Evolutionary conservation across 2,329 filamentous ascomycete species (phyloP), one percentile per base, ranked within the genome.

Genomic region (Parastagonospora avenae): DNA sequence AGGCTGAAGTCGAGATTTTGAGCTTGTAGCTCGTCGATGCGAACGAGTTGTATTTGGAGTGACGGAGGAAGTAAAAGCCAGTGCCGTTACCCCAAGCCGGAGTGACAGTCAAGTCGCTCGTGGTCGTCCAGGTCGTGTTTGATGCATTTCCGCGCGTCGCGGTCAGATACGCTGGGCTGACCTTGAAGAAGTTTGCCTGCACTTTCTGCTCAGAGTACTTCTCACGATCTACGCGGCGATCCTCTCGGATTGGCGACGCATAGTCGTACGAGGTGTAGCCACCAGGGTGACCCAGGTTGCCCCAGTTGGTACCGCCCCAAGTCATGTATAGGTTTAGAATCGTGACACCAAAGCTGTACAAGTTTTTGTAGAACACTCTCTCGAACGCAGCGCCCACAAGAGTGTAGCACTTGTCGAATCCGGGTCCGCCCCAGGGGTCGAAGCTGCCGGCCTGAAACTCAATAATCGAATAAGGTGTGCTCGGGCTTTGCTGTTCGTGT

Each of bases 241-340:
- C 85, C 65, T 94, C 90, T 1, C 81, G 80, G 45, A 93, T 90
- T 6, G 80, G 76, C 4, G 85, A 79, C 4, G 82, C 81, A 59
- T 85, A 86, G 60, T 87, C 83, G 62, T 86, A 86, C 3, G 78
- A 81, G 0, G 78, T 80, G 59, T 80, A 79, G 7, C 67, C 77
- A 35, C 85, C 86, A 8, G 86, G 80, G 58, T 91, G 84, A 0
- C 89, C 67, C 0, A 72, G 54, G 16, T 73, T 92, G 0, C 90
- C 90, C 90, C 90, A 93, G 67, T 93, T 94, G 0, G 90, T 92
- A 5, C 90, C 90, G 11, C 90, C 90, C 58, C 82, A 90, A 1
- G 82, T 86, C 90, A 92, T 92, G 69, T 92, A 92, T 1, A 91
- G 65, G 59, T 86, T 92, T 50, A 91, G 77, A 7, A 93, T 83